These are phyloP conservation scores for Aspergillus carbonarius DNA, from an alignment of 2,329 filamentous ascomycete species.

Conservation along the genomic window DNA sequence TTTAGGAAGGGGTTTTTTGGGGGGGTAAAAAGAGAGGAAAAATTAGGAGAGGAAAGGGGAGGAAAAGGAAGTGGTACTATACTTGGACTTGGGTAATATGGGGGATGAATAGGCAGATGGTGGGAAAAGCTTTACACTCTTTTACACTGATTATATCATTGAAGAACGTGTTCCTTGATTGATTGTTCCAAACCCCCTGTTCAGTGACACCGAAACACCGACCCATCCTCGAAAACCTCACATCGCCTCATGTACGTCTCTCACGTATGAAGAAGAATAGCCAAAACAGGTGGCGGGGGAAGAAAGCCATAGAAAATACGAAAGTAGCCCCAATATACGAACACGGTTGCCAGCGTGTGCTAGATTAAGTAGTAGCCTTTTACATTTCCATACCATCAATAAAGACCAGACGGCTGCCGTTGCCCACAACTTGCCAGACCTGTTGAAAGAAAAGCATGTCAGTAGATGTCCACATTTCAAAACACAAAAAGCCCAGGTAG, in stretches of 20 bases:
- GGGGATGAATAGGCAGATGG: neutral
- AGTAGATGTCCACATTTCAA: constrained; percentile 29
- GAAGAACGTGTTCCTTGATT: neutral
- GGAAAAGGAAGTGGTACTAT: neutral
- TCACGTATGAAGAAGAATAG: neutral
- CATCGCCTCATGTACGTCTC: neutral
- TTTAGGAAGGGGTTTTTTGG: constrained; percentile 17
- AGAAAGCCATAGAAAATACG: constrained; percentile 1
- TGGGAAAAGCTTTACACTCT: neutral
- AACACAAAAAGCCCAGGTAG: constrained; percentile 6
- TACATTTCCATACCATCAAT: constrained; percentile 56
- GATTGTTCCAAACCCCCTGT: neutral
- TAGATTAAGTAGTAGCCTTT: constrained; percentile 13
- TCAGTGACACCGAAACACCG: constrained; percentile 4
- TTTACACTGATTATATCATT: neutral
- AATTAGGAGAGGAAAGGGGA: neutral
- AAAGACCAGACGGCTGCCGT: constrained; percentile 69
- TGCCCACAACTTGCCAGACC: constrained; percentile 77
- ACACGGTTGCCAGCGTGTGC: neutral
- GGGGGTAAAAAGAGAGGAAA: neutral
- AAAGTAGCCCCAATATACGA: neutral
- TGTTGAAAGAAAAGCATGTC: constrained; percentile 43
- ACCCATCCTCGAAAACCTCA: neutral
- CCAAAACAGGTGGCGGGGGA: neutral
- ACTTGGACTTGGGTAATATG: neutral